phyloP scores from a whole-genome alignment of 495 filamentous ascomycete genomes.

The Neurospora sp. region DNA sequence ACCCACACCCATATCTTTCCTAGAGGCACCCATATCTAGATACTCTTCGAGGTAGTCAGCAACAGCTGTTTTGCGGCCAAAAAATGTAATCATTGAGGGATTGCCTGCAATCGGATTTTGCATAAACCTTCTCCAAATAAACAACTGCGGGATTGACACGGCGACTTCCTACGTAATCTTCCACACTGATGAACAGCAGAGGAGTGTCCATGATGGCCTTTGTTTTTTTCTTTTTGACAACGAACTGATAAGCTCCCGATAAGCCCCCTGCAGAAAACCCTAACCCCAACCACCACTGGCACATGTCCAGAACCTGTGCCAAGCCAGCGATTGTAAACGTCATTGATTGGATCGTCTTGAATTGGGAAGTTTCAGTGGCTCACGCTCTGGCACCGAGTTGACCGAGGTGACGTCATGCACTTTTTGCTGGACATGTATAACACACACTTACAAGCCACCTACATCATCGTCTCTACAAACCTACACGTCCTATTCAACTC shows the following conservation, averaged over 20 bases:
- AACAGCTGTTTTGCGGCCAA: too few relatives aligned
- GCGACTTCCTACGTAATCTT: too few relatives aligned
- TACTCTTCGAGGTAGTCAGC: too few relatives aligned
- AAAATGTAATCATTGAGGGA: too few relatives aligned
- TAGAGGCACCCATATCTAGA: too few relatives aligned
- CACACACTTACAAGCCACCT: background rate
- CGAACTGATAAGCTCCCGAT: background rate
- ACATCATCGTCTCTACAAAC: background rate
- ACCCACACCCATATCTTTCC: too few relatives aligned
- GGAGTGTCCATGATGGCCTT: background rate
- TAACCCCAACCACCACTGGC: background rate
- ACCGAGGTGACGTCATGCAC: background rate
- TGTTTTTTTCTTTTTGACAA: background rate
- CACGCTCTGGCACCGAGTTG: background rate
- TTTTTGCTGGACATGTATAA: background rate
- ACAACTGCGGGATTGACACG: too few relatives aligned
- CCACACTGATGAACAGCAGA: background rate
- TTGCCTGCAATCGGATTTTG: too few relatives aligned
- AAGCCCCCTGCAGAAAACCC: background rate
- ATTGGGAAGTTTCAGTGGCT: background rate
- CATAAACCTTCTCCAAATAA: too few relatives aligned
- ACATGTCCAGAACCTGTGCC: background rate
- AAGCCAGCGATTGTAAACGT: background rate
- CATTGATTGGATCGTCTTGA: background rate
- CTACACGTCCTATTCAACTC: too few relatives aligned